A percentile compares a stretch with the other conserved stretches of the same genome.
These are phyloP conservation scores for Boeremia lycopersici DNA, from an alignment of 2,329 filamentous ascomycete genomes.

Conservation along the genomic window DNA sequence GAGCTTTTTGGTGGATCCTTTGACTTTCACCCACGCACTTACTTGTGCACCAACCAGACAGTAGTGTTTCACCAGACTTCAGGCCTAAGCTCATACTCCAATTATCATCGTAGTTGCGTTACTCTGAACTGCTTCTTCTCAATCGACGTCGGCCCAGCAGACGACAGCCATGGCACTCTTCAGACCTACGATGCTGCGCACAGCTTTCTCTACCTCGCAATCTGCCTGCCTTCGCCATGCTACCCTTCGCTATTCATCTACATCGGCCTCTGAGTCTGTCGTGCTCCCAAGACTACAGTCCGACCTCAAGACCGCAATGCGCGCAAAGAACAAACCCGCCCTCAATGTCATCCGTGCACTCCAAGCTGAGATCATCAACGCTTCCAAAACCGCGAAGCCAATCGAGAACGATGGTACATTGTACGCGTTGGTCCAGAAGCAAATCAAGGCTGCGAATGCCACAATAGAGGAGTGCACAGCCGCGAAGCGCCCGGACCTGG, in stretches of 20 bases:
- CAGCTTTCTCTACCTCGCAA: slow-evolving; percentile 19
- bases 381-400: slow-evolving; percentile 73
- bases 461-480: slow-evolving; percentile 68
- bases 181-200: slow-evolving; percentile 24
- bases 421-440: slow-evolving; percentile 69
- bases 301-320: slow-evolving; percentile 57
- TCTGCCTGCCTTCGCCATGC: slow-evolving; percentile 28
- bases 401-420: slow-evolving; percentile 73
- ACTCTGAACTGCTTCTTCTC: not conserved
- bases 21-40: slow-evolving; percentile 8
- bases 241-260: slow-evolving; percentile 30
- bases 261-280: slow-evolving; percentile 21
- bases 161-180: slow-evolving; percentile 34
- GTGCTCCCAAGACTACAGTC: slow-evolving; percentile 53
- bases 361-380: slow-evolving; percentile 73
- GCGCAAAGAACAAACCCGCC: slow-evolving; percentile 60
- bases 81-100: not conserved
- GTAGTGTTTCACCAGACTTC: not conserved
- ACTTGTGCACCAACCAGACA: not conserved
- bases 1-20: slow-evolving; percentile 15
- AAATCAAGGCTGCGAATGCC: slow-evolving; percentile 62
- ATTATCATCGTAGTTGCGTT: not conserved
- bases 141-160: not conserved
- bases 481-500: slow-evolving; percentile 71
- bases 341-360: slow-evolving; percentile 72